Evolutionary conservation across 148 eudicot genomes (phyloP).

Genomic region (Cornus florida): DNA sequence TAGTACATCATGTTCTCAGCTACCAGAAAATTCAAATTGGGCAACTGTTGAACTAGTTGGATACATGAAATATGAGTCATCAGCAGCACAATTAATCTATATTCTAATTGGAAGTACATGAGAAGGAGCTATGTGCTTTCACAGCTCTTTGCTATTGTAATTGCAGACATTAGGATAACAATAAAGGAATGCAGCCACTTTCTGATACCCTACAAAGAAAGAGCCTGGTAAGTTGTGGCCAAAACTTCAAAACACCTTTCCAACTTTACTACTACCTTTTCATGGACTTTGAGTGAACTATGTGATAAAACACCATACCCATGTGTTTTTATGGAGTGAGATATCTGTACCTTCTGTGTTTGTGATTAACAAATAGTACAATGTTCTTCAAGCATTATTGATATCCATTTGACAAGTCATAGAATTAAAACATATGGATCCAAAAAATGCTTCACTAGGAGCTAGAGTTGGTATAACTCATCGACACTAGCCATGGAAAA

Average conservation of each 20-base stretch:
- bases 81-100: too few species aligned
- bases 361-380: background rate
- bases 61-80: too few species aligned
- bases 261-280: slow-evolving; percentile 24
- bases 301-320: background rate
- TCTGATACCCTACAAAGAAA: slow-evolving; percentile 34
- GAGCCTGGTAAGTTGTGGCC: slow-evolving; percentile 36
- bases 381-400: background rate
- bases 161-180: slow-evolving; percentile 31
- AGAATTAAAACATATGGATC: background rate
- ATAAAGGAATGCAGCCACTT: slow-evolving; percentile 37
- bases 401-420: background rate
- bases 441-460: too few species aligned
- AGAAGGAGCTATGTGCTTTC: background rate
- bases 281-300: slow-evolving; percentile 6
- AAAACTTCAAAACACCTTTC: slow-evolving; percentile 39
- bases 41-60: too few species aligned
- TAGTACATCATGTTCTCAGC: too few species aligned
- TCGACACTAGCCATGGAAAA: background rate
- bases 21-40: too few species aligned
- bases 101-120: background rate
- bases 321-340: background rate
- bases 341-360: background rate
- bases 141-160: background rate
- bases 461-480: background rate